phyloP scores from a whole-genome alignment of 73 alveolate species.

The Paramecium tetraurelia region DNA sequence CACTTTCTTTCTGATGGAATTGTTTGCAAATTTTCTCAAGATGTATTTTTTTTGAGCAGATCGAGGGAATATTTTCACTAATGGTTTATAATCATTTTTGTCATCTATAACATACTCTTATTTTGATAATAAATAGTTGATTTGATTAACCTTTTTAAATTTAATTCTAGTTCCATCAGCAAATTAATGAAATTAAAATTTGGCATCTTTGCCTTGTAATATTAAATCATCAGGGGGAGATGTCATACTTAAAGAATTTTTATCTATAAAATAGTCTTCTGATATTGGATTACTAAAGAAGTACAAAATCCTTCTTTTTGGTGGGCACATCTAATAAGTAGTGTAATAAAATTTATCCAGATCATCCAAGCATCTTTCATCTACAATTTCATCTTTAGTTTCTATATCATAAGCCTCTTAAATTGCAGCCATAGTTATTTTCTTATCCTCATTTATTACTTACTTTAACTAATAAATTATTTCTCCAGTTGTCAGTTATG shows the following conservation, averaged over 20 bases:
- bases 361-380: constrained; percentile 8
- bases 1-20: background rate
- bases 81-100: constrained; percentile 52
- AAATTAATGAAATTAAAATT: background rate
- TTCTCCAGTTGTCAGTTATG: constrained; percentile 20
- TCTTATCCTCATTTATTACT: background rate
- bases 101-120: constrained; percentile 41
- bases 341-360: constrained; percentile 26
- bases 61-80: constrained; percentile 20
- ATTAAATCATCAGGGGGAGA: constrained; percentile 36
- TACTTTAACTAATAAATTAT: background rate
- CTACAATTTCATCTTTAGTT: background rate
- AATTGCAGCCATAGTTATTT: constrained; percentile 44
- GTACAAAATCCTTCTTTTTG: constrained; percentile 34
- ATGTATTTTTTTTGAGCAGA: constrained; percentile 6
- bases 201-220: constrained; percentile 35
- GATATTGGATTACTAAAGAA: constrained; percentile 46
- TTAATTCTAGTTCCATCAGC: background rate
- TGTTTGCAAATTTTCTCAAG: background rate
- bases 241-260: background rate
- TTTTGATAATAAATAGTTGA: background rate
- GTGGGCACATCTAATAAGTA: constrained; percentile 57
- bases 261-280: constrained; percentile 37
- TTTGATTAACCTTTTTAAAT: background rate
- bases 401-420: constrained; percentile 32